Conservation (phyloP, 2,329 filamentous ascomycete genomes). For the Cylindrodendrum hubeiense region DNA sequence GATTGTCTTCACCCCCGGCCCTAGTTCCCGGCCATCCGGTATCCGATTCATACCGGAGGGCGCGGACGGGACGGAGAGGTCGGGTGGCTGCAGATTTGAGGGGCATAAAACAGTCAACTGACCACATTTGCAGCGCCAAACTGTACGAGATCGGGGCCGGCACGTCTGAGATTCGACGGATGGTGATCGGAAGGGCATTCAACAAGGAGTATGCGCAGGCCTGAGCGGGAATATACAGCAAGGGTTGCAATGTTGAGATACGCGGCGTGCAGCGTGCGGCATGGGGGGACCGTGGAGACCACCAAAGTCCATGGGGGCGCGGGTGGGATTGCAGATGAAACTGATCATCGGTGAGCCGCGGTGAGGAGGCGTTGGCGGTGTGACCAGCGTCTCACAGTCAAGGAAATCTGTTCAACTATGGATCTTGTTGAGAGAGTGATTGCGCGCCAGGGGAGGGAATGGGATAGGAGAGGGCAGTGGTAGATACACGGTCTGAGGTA, state of each 20-base stretch:
- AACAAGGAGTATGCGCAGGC: constrained; percentile 81
- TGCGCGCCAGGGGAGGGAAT: constrained; percentile 3
- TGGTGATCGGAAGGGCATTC: constrained; percentile 94
- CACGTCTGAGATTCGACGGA: constrained; percentile 91
- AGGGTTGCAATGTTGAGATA: not conserved
- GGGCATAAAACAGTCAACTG: constrained; percentile 43
- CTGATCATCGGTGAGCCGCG: not conserved
- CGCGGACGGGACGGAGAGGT: not conserved
- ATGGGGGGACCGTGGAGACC: not conserved
- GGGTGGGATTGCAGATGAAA: not conserved
- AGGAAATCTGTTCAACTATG: constrained; percentile 4
- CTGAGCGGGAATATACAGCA: constrained; percentile 26
- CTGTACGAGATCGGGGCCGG: constrained; percentile 98
- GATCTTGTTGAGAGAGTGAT: constrained; percentile 8
- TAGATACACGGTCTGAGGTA: constrained; percentile 6
- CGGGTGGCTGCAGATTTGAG: not conserved
- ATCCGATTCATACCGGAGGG: not conserved
- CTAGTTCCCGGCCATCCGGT: not conserved
- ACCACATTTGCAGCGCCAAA: constrained; percentile 63
- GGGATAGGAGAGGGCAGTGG: not conserved
- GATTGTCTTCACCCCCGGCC: not conserved
- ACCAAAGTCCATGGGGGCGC: not conserved
- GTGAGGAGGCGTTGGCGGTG: constrained; percentile 18
- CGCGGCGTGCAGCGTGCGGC: not conserved
- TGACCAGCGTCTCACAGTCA: constrained; percentile 14